Evolutionary conservation across 75 land plant genomes (phyloP).

Genomic region (Cupressus sempervirens): DNA sequence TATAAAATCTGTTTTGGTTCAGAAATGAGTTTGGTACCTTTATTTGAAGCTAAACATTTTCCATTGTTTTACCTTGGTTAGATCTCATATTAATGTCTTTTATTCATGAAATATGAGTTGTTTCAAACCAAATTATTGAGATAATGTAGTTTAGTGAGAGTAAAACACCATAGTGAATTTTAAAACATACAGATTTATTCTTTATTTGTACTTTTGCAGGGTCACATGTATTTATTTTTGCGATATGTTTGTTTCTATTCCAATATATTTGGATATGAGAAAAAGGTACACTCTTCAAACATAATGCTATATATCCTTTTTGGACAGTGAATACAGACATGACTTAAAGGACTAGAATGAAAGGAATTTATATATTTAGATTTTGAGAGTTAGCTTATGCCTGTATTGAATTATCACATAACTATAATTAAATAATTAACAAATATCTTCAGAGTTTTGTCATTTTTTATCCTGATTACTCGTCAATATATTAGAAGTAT

Average conservation of each 20-base stretch:
- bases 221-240: constrained; percentile 94
- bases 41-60: background rate
- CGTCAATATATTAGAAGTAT: background rate
- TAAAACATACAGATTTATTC: background rate
- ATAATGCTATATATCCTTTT: background rate
- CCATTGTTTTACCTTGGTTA: background rate
- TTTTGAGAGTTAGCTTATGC: background rate
- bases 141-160: background rate
- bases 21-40: background rate
- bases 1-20: background rate
- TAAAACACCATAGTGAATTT: background rate
- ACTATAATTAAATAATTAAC: background rate
- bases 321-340: background rate
- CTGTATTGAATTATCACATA: background rate
- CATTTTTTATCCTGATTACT: background rate
- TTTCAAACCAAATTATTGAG: background rate
- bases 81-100: background rate
- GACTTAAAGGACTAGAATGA: background rate
- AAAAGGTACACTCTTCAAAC: constrained; percentile 54
- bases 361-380: background rate
- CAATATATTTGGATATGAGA: constrained; percentile 97
- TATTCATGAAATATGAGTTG: background rate
- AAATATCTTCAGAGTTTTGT: background rate
- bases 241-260: constrained; percentile 94
- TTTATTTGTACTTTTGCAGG: constrained; percentile 45